phyloP scores from a whole-genome alignment of 2,329 filamentous ascomycete species.

The Curvularia hawaiiensis region DNA sequence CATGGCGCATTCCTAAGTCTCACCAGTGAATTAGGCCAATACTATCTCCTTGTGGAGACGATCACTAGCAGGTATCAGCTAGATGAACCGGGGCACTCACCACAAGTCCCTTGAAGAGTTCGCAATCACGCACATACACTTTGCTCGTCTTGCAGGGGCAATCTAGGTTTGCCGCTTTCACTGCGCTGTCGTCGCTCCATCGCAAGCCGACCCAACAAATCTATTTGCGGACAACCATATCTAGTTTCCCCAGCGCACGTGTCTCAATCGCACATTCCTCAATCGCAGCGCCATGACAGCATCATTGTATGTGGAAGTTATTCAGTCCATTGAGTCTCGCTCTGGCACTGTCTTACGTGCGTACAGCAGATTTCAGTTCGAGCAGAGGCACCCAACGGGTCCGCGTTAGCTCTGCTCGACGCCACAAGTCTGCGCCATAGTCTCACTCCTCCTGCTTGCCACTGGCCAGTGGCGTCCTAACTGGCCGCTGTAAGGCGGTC shows the following conservation, averaged over 20 bases:
- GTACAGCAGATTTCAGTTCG: not conserved
- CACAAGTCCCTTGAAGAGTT: not conserved
- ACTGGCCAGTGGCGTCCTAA: not conserved
- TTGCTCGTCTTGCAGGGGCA: not conserved
- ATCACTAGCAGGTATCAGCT: not conserved
- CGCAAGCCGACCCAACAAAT: not conserved
- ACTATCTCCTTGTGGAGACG: not conserved
- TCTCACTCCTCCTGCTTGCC: not conserved
- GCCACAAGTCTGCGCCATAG: conserved; percentile 8
- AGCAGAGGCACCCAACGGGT: conserved; percentile 2
- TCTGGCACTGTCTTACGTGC: not conserved
- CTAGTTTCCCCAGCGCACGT: not conserved
- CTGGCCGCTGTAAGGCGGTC: not conserved
- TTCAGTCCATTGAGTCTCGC: not conserved
- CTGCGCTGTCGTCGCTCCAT: not conserved
- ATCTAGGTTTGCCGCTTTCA: not conserved
- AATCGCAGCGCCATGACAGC: not conserved
- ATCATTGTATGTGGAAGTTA: not conserved
- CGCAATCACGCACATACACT: conserved; percentile 1
- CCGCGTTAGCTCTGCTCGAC: not conserved
- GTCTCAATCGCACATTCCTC: not conserved
- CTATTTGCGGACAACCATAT: not conserved
- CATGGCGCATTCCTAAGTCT: not conserved
- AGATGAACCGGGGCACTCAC: not conserved
- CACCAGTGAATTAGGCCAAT: not conserved